These are phyloP conservation scores for Bipolaris gigantea DNA, from an alignment of 2,329 filamentous ascomycete genomes.

Conservation along the genomic window DNA sequence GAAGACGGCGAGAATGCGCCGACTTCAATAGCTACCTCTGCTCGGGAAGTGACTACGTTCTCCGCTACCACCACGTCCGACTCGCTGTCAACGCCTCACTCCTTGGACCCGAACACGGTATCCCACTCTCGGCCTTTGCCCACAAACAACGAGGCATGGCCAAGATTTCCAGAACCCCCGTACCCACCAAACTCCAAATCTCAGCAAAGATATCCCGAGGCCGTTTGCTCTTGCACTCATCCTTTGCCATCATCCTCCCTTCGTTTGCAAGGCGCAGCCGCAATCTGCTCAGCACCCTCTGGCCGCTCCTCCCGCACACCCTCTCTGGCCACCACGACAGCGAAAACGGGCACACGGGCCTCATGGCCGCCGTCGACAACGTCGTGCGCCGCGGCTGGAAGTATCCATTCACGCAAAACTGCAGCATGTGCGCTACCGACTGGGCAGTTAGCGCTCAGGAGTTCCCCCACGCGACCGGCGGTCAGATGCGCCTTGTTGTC, in stretches of 20 bases:
- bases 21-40: conserved; percentile 34
- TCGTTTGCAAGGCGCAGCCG: conserved; percentile 9
- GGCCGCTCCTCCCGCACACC: conserved; percentile 29
- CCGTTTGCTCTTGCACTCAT: conserved; percentile 25
- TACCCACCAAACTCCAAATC: conserved; percentile 14
- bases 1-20: conserved; percentile 20
- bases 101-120: conserved; percentile 29
- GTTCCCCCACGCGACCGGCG: conserved; percentile 12
- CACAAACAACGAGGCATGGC: conserved; percentile 11
- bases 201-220: conserved; percentile 20
- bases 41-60: conserved; percentile 19
- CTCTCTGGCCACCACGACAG: conserved; percentile 31
- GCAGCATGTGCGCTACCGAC: conserved; percentile 31
- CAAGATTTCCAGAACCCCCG: conserved; percentile 19
- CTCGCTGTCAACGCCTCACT: conserved; percentile 27
- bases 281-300: conserved; percentile 18
- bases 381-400: conserved; percentile 21
- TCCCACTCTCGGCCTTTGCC: conserved; percentile 22
- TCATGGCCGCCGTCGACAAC: conserved; percentile 27
- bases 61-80: conserved; percentile 36
- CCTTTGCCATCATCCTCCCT: conserved; percentile 23
- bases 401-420: conserved; percentile 23
- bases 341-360: conserved; percentile 25
- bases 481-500: conserved; percentile 20
- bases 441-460: conserved; percentile 20